Conservation (phyloP, 768 basidiomycete genomes). For the Termitomyces sp. region DNA sequence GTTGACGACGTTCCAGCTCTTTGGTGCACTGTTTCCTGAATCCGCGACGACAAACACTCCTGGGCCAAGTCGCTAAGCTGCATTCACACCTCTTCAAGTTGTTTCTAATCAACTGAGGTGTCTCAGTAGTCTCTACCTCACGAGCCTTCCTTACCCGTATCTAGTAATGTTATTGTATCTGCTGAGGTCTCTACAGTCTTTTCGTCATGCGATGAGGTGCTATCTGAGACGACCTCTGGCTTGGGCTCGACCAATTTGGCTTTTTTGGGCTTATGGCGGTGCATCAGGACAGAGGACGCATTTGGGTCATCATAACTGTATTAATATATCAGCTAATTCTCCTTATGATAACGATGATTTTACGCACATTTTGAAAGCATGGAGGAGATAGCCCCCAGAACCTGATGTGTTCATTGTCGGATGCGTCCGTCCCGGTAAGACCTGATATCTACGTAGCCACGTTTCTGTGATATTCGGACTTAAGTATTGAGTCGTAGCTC, state of each 20-base stretch:
- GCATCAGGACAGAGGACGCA: conserved; percentile 48
- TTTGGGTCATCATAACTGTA: conserved; percentile 60
- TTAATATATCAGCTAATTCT: not conserved
- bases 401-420: conserved; percentile 91
- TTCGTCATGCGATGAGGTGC: conserved; percentile 3
- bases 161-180: conserved; percentile 10
- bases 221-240: not conserved
- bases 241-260: conserved; percentile 12
- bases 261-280: conserved; percentile 39
- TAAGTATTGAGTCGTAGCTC: conserved; percentile 61
- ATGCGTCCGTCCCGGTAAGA: conserved; percentile 94
- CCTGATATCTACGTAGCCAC: conserved; percentile 89
- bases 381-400: conserved; percentile 83
- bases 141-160: conserved; percentile 5
- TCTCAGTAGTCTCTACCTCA: conserved; percentile 2
- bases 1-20: conserved; percentile 18
- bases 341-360: not conserved
- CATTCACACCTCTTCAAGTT: not conserved
- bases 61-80: not conserved
- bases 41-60: conserved; percentile 1
- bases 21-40: conserved; percentile 27
- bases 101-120: not conserved
- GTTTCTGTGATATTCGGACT: conserved; percentile 79
- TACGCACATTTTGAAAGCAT: conserved; percentile 78
- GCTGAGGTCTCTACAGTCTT: conserved; percentile 2